Conservation (phyloP, 495 filamentous ascomycete genomes). For the Paragyromitra xinjiangensis region DNA sequence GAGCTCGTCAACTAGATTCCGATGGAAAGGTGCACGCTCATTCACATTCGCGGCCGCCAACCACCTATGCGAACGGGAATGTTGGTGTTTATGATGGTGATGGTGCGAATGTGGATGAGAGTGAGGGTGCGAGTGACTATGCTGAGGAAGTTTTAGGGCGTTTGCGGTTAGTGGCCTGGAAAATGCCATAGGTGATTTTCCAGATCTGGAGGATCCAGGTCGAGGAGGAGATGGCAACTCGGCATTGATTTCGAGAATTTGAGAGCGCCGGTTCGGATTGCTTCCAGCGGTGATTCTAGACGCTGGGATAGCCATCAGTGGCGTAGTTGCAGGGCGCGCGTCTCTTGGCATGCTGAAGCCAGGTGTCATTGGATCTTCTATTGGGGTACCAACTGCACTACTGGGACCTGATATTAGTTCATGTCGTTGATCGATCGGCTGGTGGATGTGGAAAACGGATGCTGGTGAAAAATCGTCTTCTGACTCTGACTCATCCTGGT, state of each 20-base stretch:
- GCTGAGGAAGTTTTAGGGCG: slow-evolving; percentile 83
- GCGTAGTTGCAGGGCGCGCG: slow-evolving; percentile 58
- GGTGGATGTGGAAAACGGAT: slow-evolving; percentile 63
- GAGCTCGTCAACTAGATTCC: slow-evolving; percentile 71
- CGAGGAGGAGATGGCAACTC: slow-evolving; percentile 74
- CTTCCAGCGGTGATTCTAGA: slow-evolving; percentile 79
- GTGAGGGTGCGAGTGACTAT: slow-evolving; percentile 71
- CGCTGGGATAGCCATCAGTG: slow-evolving; percentile 85
- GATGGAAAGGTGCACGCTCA: slow-evolving; percentile 90
- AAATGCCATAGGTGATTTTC: slow-evolving; percentile 72
- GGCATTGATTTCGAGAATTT: slow-evolving; percentile 88
- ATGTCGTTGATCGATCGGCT: slow-evolving; percentile 61
- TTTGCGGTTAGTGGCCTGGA: slow-evolving; percentile 76
- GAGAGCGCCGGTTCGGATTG: slow-evolving; percentile 81
- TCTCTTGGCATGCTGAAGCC: slow-evolving; percentile 53
- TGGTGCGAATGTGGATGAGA: slow-evolving; percentile 72
- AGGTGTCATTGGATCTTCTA: slow-evolving; percentile 58
- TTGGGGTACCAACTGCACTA: slow-evolving; percentile 65
- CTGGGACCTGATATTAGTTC: slow-evolving; percentile 53
- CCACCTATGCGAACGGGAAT: slow-evolving; percentile 71
- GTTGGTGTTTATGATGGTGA: slow-evolving; percentile 84
- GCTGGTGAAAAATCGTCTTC: slow-evolving; percentile 70
- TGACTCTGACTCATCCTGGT: slow-evolving; percentile 84
- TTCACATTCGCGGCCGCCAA: slow-evolving; percentile 63
- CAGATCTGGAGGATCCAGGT: slow-evolving; percentile 90